phyloP scores from a whole-genome alignment of 2,329 filamentous ascomycete species.

The Penicillium sp. region DNA sequence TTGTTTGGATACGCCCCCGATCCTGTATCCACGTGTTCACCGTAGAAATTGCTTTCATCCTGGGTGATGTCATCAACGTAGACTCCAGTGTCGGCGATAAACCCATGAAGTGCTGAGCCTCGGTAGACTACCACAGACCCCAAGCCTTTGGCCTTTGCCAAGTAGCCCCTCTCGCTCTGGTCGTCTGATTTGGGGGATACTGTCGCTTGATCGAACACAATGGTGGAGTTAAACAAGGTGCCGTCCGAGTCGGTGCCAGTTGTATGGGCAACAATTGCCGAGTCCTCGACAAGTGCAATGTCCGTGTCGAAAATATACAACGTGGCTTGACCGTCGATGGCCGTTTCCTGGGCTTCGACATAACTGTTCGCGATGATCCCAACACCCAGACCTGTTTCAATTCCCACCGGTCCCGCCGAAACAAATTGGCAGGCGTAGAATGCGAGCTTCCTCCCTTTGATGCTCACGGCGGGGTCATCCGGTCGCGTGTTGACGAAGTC shows the following conservation, averaged over 20 bases:
- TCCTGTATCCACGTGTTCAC: conserved; percentile 46
- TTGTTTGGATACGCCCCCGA: conserved; percentile 44
- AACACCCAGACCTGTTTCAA: conserved; percentile 32
- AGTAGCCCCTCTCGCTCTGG: conserved; percentile 42
- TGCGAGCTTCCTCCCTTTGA: conserved; percentile 43
- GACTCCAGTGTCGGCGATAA: conserved; percentile 36
- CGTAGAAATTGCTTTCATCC: conserved; percentile 35
- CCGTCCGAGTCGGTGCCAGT: conserved; percentile 32
- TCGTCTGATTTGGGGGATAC: conserved; percentile 35
- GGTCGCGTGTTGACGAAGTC: conserved; percentile 34
- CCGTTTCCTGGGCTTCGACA: conserved; percentile 46
- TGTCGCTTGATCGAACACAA: conserved; percentile 44
- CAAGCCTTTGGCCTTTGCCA: conserved; percentile 44
- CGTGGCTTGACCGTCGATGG: conserved; percentile 43
- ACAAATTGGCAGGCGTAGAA: conserved; percentile 49
- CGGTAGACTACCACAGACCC: conserved; percentile 47
- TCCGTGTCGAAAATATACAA: conserved; percentile 48
- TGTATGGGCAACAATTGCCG: conserved; percentile 41
- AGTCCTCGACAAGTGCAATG: conserved; percentile 40
- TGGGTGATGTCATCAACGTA: conserved; percentile 34
- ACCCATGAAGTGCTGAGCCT: conserved; percentile 39
- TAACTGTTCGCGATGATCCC: conserved; percentile 48
- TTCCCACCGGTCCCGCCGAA: conserved; percentile 35
- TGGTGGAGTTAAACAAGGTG: conserved; percentile 36
- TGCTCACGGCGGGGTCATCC: conserved; percentile 24